These are phyloP conservation scores for thale cress (Arabidopsis thaliana) DNA, from an alignment of 345 rosid species.

Conservation along the genomic window TAIR10.1 NC_003070.9:29709501-29710000, in stretches of 20 bases:
- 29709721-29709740: conserved; percentile 76
- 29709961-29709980: not conserved
- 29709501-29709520: conserved; percentile 35
- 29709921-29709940: conserved; percentile 51
- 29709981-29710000: conserved; percentile 39
- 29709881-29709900: conserved; percentile 87
- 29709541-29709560: conserved; percentile 68
- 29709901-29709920: conserved; percentile 74
- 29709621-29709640: conserved; percentile 54
- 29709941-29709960: conserved; percentile 11
- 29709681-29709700: conserved; percentile 43
- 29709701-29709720: conserved; percentile 97
- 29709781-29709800: not conserved
- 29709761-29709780: conserved; percentile 31
- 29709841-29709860: conserved; percentile 60
- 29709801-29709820: not conserved
- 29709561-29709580: conserved; percentile 52
- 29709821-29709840: conserved; percentile 21
- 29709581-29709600: conserved; percentile 48
- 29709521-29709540: conserved; percentile 69
- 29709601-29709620: conserved; percentile 60
- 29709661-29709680: conserved; percentile 20
- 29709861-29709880: conserved; percentile 60
- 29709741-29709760: conserved; percentile 74
- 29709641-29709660: conserved; percentile 41